Percentiles rank a stretch among this genome's conserved stretches.
Evolutionary conservation across 2,329 filamentous ascomycete genomes (phyloP).

Genomic region (Ophiosphaerella korrae): DNA sequence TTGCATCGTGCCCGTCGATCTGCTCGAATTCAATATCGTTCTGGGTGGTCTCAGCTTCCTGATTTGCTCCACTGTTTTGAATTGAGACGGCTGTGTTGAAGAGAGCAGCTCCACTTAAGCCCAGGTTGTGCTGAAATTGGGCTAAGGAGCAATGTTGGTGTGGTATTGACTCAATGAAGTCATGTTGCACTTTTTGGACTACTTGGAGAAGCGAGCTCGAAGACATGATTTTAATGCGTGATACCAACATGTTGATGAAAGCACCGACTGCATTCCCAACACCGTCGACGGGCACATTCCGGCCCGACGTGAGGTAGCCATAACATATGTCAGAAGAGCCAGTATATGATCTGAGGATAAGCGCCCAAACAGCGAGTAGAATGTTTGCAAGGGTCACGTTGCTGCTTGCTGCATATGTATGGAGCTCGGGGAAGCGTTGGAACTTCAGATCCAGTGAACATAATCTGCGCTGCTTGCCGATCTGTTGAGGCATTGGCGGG

Average conservation of each 20-base stretch:
- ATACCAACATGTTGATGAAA: constrained; percentile 51
- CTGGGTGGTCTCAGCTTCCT: constrained; percentile 1
- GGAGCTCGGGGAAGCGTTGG: constrained; percentile 35
- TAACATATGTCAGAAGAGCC: constrained; percentile 41
- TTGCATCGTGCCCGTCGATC: constrained; percentile 38
- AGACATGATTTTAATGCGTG: constrained; percentile 22
- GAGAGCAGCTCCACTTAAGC: constrained; percentile 42
- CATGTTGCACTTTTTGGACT: constrained; percentile 33
- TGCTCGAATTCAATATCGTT: constrained; percentile 33
- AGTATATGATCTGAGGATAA: constrained; percentile 39
- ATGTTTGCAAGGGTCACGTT: constrained; percentile 41
- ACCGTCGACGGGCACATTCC: constrained; percentile 52
- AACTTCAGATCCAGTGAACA: constrained; percentile 38
- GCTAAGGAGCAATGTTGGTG: constrained; percentile 46
- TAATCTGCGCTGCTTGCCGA: constrained; percentile 30
- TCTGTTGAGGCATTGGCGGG: constrained; percentile 29
- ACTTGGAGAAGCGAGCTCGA: constrained; percentile 24
- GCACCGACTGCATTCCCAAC: constrained; percentile 55
- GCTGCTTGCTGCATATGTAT: constrained; percentile 30
- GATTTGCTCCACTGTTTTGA: constrained; percentile 28
- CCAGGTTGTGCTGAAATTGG: constrained; percentile 55
- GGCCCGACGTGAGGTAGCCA: constrained; percentile 45
- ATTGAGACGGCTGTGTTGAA: constrained; percentile 56
- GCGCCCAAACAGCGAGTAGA: constrained; percentile 39
- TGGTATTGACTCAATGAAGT: constrained; percentile 40